Evolutionary conservation across 352 stramenopile genomes (phyloP), one percentile per base, ranked within the genome.

Genomic region (Albugo laibachii): DNA sequence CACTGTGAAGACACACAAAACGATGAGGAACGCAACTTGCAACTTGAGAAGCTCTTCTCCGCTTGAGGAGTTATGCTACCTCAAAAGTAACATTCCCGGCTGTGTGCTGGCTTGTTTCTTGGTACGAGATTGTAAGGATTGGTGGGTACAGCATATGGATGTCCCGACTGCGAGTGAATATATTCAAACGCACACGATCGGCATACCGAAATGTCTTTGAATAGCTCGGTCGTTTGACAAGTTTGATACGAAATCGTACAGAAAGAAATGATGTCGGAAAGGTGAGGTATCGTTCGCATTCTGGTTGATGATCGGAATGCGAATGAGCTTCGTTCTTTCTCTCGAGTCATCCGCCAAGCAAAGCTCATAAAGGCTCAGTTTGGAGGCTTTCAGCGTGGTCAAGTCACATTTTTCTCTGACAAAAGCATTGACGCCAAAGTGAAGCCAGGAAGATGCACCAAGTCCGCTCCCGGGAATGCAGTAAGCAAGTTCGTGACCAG

Each of bases 221-320:
- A 42, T 61, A 10, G 48, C 69, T 24, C 70, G 64, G 6, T 60
- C 62, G 2, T 58, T 42, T 35, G 62, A 52, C 11, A 85, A 56
- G 6, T 81, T 77, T 0, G 73, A 86, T 15, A 74, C 58, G 42
- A 71, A 64, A 52, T 97, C 92, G 45, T 86, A 87, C 20, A 97
- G 56, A 53, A 96, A 93, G 53, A 97, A 97, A 1, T 88, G 69
- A 19, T 94, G 75, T 31, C 62, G 91, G 15, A 96, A 62, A 16
- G 88, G 62, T 55, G 96, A 83, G 61, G 95, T 69, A 11, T 67
- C 36, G 6, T 58, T 53, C 47, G 50, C 49, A 49, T 96, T 95
- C 5, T 69, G 56, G 58, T 96, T 97, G 48, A 75, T 49, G 52
- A 69, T 44, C 1, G 77, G 53, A 49, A 89, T 89, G 42, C 82